Evolutionary conservation across 345 rosid genomes (phyloP).

Genomic region (Euphorbia pulcherrima): DNA sequence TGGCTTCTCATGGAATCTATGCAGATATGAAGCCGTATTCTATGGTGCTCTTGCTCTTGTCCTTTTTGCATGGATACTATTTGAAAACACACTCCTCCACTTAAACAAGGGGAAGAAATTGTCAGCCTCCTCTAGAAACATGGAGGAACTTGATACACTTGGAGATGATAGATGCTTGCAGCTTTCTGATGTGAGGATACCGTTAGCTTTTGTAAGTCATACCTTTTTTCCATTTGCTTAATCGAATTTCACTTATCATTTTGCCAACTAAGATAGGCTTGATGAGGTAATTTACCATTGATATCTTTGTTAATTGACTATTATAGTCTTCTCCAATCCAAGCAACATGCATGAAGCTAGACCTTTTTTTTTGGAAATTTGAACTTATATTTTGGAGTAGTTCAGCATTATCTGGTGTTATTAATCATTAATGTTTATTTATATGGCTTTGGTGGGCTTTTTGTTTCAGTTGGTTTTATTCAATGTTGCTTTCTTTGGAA

Average conservation of each 20-base stretch:
- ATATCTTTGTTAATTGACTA: background rate
- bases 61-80: slow-evolving; percentile 75
- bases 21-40: slow-evolving; percentile 92
- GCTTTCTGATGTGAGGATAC: slow-evolving; percentile 82
- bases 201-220: slow-evolving; percentile 71
- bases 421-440: background rate
- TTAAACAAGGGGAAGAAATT: slow-evolving; percentile 36
- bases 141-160: slow-evolving; percentile 32
- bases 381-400: background rate
- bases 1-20: slow-evolving; percentile 23
- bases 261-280: background rate
- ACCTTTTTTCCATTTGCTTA: background rate
- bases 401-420: background rate
- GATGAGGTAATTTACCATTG: background rate
- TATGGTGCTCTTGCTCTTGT: slow-evolving; percentile 76
- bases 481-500: slow-evolving; percentile 94
- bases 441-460: slow-evolving; percentile 19
- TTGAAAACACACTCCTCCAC: slow-evolving; percentile 65
- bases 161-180: slow-evolving; percentile 67
- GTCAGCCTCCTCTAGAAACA: slow-evolving; percentile 33
- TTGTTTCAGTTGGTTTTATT: slow-evolving; percentile 72
- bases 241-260: background rate
- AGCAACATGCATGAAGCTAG: background rate
- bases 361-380: background rate
- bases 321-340: background rate